Base-by-base conservation (phyloP, 1,284 basidiomycete species). In the Cutaneotrichosporon mucoides region DNA sequence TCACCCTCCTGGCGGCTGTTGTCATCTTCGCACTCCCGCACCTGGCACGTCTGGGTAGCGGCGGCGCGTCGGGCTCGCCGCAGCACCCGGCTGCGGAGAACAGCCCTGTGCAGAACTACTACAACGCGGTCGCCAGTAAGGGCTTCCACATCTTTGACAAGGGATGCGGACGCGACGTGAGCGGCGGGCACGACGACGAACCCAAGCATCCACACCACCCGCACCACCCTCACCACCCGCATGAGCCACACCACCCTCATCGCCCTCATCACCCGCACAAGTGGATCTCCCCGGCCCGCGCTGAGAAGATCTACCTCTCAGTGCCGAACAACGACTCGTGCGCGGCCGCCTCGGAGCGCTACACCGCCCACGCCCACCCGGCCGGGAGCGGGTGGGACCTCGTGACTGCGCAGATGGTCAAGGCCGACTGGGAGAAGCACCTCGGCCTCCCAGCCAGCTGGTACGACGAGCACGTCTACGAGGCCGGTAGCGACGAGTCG, bases 301-400 rank as follows among this genome's bases (percentile, higher is more conserved):
- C 76, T 2, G 77, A 79, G 64, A 61, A 73, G 55, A 68, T 77
- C 52, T 79, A 73, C 62, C 63, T 79, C 12, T 53, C 57, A 5
- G 71, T 77, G 0, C 77, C 77, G 3, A 71, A 61, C 57, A 77
- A 77, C 59, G 67, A 67, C 42, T 71, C 68, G 50, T 68, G 65
- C 4, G 35, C 41, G 16, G 73, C 70, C 6, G 73, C 74, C 6
- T 70, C 68, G 6, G 38, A 62, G n/a, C 60, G 72, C 53, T 78
- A 78, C 66, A 78, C 78, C 6, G 50, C 67, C 5, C 58, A 66
- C 38, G 69, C 73, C 5, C 78, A 79, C 60, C 66, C 66, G 10
- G 78, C 76, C 35, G 78, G 77, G 5, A 75, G 72, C 5, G 78
- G 78, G 7, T 73, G 68, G 57, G 76, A 79, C 56, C 62, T 70